Conservation (phyloP, 1,284 basidiomycete species). For the Pseudozyma sp. region DNA sequence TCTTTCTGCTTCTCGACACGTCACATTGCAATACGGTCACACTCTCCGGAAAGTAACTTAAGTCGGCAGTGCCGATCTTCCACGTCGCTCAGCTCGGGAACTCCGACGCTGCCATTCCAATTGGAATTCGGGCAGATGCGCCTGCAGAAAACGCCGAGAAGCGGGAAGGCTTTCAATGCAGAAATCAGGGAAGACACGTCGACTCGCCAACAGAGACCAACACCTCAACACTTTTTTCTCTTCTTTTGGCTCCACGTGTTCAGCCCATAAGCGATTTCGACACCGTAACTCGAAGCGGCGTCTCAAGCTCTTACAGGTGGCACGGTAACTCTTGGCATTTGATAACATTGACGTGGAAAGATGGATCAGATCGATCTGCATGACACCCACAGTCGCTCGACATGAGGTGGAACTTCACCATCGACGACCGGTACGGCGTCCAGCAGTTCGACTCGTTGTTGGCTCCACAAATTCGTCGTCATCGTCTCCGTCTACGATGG, state of each 20-base stretch:
- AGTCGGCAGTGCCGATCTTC: slow-evolving; percentile 1
- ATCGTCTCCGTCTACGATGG: slow-evolving; percentile 24
- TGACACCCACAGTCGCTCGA: too few relatives aligned
- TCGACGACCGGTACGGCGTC: slow-evolving; percentile 14
- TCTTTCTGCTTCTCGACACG: not conserved
- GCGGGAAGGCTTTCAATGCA: slow-evolving; percentile 1
- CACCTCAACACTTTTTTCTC: not conserved
- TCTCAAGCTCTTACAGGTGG: too few relatives aligned
- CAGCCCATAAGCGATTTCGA: not conserved
- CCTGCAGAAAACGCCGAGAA: slow-evolving; percentile 5
- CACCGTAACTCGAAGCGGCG: too few relatives aligned
- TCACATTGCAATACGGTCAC: not conserved
- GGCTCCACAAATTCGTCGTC: slow-evolving; percentile 47
- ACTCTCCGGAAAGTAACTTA: not conserved
- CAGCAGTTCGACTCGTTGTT: slow-evolving; percentile 6
- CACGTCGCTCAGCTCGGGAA: not conserved
- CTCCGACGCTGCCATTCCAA: not conserved
- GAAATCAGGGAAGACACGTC: not conserved
- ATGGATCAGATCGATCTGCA: too few relatives aligned
- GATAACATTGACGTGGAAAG: too few relatives aligned
- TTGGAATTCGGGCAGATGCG: not conserved
- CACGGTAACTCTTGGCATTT: too few relatives aligned
- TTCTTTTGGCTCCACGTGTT: slow-evolving; percentile 1
- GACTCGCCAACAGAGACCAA: slow-evolving; percentile 2
- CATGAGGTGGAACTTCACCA: not conserved